Percentiles rank a stretch among this genome's conserved stretches.
Evolutionary conservation across 805 yeast species (phyloP).

Genomic region (Phaffomyces thermotolerans): DNA sequence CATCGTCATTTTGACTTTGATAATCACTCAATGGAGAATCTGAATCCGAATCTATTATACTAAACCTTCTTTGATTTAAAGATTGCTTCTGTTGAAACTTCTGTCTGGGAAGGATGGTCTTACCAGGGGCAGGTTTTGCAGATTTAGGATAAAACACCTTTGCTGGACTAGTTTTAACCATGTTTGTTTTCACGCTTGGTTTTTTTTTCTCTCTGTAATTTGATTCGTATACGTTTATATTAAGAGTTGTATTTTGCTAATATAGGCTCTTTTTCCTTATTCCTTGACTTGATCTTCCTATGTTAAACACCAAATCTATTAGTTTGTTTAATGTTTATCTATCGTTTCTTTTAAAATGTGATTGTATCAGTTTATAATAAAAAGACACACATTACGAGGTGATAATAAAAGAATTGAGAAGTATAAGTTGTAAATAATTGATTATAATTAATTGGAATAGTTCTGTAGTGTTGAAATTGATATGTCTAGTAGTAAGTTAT

Average conservation of each 20-base stretch:
- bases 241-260: no score
- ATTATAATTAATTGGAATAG: no score
- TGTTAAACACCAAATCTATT: no score
- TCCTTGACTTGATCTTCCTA: no score
- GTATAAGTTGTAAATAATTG: no score
- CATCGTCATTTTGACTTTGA: conserved; percentile 26
- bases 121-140: conserved; percentile 24
- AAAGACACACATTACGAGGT: conserved; percentile 3
- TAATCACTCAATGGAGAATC: conserved; percentile 31
- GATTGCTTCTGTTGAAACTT: conserved; percentile 7
- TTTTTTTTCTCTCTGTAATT: neutral
- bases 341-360: no score
- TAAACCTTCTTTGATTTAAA: conserved; percentile 33
- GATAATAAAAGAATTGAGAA: neutral
- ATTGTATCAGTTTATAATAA: neutral
- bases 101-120: conserved; percentile 20
- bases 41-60: conserved; percentile 36
- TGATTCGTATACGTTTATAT: neutral
- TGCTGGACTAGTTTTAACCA: conserved; percentile 12
- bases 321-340: no score
- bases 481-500: no score
- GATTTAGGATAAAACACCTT: conserved; percentile 19
- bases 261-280: no score
- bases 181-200: neutral
- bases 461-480: no score